A percentile compares a stretch with the other conserved stretches of the same genome.
phyloP scores from a whole-genome alignment of 2,329 filamentous ascomycete genomes.

The Emergomyces pasteurianus region DNA sequence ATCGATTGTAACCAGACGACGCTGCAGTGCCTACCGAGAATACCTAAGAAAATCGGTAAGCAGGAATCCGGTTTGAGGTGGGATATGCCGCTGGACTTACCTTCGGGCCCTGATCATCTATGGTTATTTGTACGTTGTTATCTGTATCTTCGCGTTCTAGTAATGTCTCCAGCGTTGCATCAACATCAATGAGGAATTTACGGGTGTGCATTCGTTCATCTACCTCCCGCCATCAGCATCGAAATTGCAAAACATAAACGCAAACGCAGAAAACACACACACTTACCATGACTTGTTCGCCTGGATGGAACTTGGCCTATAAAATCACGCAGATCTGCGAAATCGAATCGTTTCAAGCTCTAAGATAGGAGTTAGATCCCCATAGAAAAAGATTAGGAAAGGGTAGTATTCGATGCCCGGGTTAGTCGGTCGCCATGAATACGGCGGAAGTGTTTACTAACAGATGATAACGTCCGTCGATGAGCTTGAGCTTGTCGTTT shows the following conservation, averaged over 20 bases:
- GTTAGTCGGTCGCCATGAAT: background rate
- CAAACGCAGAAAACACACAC: background rate
- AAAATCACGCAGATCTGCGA: constrained; percentile 24
- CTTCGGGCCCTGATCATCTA: constrained; percentile 91
- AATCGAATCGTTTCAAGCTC: constrained; percentile 27
- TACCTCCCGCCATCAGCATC: constrained; percentile 27
- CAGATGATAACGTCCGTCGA: constrained; percentile 3
- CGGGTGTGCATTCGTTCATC: constrained; percentile 64
- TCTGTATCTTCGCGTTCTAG: constrained; percentile 85
- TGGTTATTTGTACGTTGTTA: constrained; percentile 91
- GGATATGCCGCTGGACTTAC: constrained; percentile 31
- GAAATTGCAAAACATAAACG: background rate
- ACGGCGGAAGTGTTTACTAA: background rate
- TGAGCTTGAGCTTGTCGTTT: background rate
- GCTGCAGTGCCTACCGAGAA: constrained; percentile 72
- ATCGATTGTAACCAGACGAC: constrained; percentile 74
- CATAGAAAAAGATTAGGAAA: background rate
- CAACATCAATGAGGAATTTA: constrained; percentile 77
- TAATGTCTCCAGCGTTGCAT: constrained; percentile 66
- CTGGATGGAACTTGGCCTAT: constrained; percentile 24
- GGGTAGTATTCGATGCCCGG: background rate
- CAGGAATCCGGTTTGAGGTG: background rate
- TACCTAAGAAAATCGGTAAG: constrained; percentile 41
- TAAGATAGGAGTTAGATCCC: constrained; percentile 8
- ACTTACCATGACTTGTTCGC: constrained; percentile 35